Evolutionary conservation across 1,139 yeast genomes (phyloP), one percentile per base, ranked within the genome.

Genomic region (Petasospora fabianii): DNA sequence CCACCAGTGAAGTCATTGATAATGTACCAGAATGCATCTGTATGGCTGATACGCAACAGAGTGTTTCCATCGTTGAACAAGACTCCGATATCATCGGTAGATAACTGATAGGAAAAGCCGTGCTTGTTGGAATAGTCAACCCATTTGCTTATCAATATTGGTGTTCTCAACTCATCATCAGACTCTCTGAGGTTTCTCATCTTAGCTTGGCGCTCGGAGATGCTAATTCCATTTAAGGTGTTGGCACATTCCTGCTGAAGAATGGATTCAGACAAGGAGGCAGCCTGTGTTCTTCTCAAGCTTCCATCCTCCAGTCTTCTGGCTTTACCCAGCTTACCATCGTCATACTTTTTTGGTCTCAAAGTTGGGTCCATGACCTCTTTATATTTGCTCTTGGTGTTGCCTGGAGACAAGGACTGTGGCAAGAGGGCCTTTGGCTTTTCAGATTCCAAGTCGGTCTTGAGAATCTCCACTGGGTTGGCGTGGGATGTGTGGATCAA

Each of bases 111-210:
- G 6, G 96, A 86, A 56, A 94, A 84, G 1, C 99, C 99, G 62
- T 90, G 95, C 58, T 85, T 87, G 65, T 90, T 88, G 30, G 96
- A 85, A 60, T 92, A 92, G 61, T 94, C 98, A 22, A 94, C 98
- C 99, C 99, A 94, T 60, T 90, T 90, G 48, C 95, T 84, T 36
- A 92, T 82, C 47, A 86, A 77, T 13, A 82, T 74, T 12, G 92
- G 92, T 48, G 77, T 76, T 51, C 74, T 80, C 50, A 76, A 46
- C 24, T 43, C 43, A 6, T 20, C 38, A 28, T 52, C 52, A 15
- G 61, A 56, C 28, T 55, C 16, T 43, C 41, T 60, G 39, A 35
- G 21, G 15, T 61, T 53, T 53, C 59, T 55, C 65, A 65, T 63
- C 50, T 64, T 61, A 21, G 66, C 61, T 43, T 66, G 70, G 27